These are phyloP conservation scores for Plectranthus barbatus DNA, from an alignment of 257 asterid genomes.

Conservation along the genomic window DNA sequence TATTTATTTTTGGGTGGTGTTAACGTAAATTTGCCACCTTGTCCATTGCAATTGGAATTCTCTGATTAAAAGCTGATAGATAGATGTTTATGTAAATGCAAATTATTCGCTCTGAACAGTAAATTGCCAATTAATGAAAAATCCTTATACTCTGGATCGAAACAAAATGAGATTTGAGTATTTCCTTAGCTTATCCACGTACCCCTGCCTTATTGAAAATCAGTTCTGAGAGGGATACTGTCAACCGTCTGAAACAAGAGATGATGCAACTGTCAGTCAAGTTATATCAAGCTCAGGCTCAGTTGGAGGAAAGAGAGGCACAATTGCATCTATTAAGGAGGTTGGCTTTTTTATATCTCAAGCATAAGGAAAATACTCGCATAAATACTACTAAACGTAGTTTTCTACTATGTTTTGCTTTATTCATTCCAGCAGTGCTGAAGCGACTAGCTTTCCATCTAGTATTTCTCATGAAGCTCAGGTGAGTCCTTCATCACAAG, in stretches of 20 bases:
- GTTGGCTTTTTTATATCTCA: conserved; percentile 26
- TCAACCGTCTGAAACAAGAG: conserved; percentile 71
- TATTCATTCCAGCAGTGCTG: conserved; percentile 35
- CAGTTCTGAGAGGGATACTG: conserved; percentile 66
- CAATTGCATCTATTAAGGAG: conserved; percentile 42
- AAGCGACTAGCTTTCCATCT: conserved; percentile 26
- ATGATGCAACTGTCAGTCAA: conserved; percentile 63
- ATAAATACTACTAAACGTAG: conserved; percentile 11
- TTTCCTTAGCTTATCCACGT: conserved; percentile 83
- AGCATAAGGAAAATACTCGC: background rate
- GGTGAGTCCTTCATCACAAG: conserved; percentile 25
- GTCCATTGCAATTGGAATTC: background rate
- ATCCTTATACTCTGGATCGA: conserved; percentile 8
- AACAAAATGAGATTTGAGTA: conserved; percentile 4
- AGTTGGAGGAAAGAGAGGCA: conserved; percentile 69
- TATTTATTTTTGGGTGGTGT: too few relatives aligned
- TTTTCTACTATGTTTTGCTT: background rate
- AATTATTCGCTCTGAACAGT: too few relatives aligned
- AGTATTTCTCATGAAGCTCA: conserved; percentile 18
- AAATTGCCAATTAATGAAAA: background rate
- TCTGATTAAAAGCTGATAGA: background rate
- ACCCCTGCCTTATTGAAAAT: conserved; percentile 93
- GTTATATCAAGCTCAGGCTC: conserved; percentile 60
- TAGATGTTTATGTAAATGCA: background rate
- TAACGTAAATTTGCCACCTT: too few relatives aligned